These are phyloP conservation scores for Fusarium sp. DNA, from an alignment of 2,329 filamentous ascomycete genomes.

Conservation along the genomic window DNA sequence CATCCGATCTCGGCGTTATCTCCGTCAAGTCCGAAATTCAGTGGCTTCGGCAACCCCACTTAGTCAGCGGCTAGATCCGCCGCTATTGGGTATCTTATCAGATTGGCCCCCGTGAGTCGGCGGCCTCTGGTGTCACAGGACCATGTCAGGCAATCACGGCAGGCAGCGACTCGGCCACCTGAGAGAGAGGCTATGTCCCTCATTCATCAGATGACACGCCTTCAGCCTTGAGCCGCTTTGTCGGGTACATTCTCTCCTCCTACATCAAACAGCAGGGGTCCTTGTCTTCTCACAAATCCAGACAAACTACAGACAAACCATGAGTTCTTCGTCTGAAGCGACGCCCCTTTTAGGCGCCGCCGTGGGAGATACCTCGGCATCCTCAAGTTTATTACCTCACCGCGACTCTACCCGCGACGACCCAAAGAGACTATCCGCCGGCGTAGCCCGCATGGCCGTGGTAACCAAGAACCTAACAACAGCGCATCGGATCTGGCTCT, in stretches of 20 bases:
- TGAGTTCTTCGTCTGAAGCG: conserved; percentile 24
- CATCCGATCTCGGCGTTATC: conserved; percentile 1
- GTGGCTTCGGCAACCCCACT: conserved; percentile 10
- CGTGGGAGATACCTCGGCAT: background rate
- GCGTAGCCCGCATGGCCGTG: conserved; percentile 66
- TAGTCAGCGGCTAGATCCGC: conserved; percentile 41
- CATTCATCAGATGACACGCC: conserved; percentile 19
- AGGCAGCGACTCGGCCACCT: background rate
- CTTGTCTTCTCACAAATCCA: background rate
- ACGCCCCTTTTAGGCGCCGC: conserved; percentile 25
- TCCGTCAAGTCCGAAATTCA: background rate
- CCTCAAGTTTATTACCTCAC: conserved; percentile 22
- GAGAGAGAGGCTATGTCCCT: too few species aligned
- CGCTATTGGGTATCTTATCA: conserved; percentile 45
- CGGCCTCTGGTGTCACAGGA: conserved; percentile 32
- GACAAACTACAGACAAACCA: background rate
- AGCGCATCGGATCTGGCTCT: conserved; percentile 63
- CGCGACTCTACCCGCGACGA: background rate
- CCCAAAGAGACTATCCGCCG: conserved; percentile 44
- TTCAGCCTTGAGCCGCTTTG: background rate
- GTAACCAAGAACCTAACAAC: conserved; percentile 60
- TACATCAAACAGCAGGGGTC: background rate
- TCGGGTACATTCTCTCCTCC: background rate
- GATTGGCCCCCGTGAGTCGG: conserved; percentile 22
- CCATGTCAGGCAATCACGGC: conserved; percentile 12